Conservation (phyloP, 1,284 basidiomycete genomes). For the Peniophora sp. region DNA sequence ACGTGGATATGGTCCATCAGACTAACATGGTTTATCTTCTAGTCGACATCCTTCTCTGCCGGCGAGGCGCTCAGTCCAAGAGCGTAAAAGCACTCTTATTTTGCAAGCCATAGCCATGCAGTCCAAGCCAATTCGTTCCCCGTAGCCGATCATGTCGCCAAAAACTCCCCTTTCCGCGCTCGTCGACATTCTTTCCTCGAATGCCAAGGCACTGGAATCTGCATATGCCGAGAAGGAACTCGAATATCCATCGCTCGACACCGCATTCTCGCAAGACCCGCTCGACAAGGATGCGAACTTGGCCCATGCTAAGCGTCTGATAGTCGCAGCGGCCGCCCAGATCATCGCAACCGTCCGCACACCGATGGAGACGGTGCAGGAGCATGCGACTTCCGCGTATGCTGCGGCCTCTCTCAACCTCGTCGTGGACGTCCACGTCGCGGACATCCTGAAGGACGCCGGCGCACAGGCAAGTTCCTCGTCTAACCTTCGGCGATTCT, state of each 20-base stretch:
- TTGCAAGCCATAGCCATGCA: too few species aligned
- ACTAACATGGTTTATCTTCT: too few species aligned
- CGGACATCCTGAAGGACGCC: constrained; percentile 4
- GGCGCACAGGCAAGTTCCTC: constrained; percentile 1
- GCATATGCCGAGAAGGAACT: constrained; percentile 14
- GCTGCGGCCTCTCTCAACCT: constrained; percentile 2
- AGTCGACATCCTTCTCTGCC: too few species aligned
- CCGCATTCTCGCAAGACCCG: constrained; percentile 13
- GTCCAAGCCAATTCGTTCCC: too few species aligned
- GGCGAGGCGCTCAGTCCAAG: too few species aligned
- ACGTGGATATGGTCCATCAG: too few species aligned
- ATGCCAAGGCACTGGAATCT: constrained; percentile 15
- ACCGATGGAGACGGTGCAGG: constrained; percentile 5
- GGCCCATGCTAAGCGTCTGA: not conserved
- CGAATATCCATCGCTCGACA: constrained; percentile 18
- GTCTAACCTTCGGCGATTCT: too few species aligned
- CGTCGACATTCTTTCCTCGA: constrained; percentile 15
- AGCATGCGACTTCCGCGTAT: constrained; percentile 2
- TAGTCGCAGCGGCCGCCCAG: constrained; percentile 5
- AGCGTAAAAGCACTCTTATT: too few species aligned
- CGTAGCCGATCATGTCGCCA: too few species aligned
- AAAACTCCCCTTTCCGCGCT: constrained; percentile 14
- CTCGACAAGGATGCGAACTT: constrained; percentile 3
- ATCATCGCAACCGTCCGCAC: constrained; percentile 6
- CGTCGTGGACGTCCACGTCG: constrained; percentile 2